A percentile compares a stretch with the other conserved stretches of the same genome.
Conservation (phyloP, 2,329 filamentous ascomycete genomes). For the Paecilomyces sp. region DNA sequence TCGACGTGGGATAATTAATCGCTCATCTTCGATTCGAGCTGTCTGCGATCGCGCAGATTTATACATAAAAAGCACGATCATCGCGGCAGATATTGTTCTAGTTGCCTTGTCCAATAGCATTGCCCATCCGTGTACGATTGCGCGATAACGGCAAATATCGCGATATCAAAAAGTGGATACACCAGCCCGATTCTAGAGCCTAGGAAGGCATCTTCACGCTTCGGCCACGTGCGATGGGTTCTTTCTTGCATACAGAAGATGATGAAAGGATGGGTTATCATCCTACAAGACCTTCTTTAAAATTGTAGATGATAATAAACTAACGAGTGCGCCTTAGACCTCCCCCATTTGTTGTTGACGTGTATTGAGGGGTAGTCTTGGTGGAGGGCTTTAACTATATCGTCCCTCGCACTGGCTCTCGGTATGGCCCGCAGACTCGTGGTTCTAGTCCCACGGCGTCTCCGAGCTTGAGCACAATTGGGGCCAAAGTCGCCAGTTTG, state of each 20-base stretch:
- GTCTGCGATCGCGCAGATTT: background rate
- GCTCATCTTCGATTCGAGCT: background rate
- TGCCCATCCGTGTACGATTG: background rate
- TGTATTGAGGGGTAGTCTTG: background rate
- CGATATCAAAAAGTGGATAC: background rate
- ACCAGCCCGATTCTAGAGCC: background rate
- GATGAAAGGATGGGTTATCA: background rate
- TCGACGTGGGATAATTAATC: background rate
- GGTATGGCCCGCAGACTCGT: background rate
- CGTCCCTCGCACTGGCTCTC: no score
- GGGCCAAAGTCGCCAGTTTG: background rate
- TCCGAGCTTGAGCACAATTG: background rate
- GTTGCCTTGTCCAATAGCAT: background rate
- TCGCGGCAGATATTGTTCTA: background rate
- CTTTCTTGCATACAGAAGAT: background rate
- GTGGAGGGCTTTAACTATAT: no score
- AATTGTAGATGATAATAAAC: background rate
- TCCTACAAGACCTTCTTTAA: background rate
- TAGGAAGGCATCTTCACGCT: background rate
- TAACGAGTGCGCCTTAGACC: background rate
- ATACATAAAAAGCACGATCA: background rate
- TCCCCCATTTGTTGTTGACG: background rate
- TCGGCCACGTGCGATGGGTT: background rate
- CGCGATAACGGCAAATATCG: background rate
- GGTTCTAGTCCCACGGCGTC: background rate